These are phyloP conservation scores for Tolypocladium inflatum DNA, from an alignment of 2,329 filamentous ascomycete genomes.

Conservation along the genomic window DNA sequence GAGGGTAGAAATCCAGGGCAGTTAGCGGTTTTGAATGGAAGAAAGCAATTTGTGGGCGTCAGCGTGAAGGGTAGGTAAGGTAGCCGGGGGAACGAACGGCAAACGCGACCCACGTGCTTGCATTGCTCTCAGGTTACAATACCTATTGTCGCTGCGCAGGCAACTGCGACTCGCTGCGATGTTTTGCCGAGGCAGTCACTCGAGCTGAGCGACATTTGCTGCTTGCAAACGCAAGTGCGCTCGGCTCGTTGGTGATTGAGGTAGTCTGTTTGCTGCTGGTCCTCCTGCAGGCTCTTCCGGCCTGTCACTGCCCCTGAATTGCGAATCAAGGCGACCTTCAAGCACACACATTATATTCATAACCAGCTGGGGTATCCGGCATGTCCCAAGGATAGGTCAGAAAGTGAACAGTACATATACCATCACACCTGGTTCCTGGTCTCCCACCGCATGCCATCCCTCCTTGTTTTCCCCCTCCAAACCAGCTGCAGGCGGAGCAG, in stretches of 20 bases:
- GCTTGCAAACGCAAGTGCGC: background rate
- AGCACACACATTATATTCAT: constrained; percentile 10
- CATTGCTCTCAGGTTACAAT: background rate
- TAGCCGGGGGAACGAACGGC: background rate
- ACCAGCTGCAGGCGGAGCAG: background rate
- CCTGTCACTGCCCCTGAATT: background rate
- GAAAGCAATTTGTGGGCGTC: background rate
- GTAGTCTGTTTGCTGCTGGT: background rate
- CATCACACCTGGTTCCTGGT: background rate
- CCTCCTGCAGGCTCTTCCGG: background rate
- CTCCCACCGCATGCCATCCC: background rate
- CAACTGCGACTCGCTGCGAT: background rate
- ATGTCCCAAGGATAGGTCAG: constrained; percentile 2
- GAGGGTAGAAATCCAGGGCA: background rate
- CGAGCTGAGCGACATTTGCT: background rate
- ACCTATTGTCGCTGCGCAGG: background rate
- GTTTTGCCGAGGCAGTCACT: background rate
- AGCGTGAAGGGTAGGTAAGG: background rate
- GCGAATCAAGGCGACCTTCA: background rate
- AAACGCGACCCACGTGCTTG: background rate
- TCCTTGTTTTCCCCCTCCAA: background rate
- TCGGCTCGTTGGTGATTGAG: background rate
- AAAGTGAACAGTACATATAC: background rate
- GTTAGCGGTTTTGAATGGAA: background rate
- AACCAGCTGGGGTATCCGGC: constrained; percentile 5